Evolutionary conservation across 768 basidiomycete species (phyloP).

Genomic region (Tylopilus subfusipes): DNA sequence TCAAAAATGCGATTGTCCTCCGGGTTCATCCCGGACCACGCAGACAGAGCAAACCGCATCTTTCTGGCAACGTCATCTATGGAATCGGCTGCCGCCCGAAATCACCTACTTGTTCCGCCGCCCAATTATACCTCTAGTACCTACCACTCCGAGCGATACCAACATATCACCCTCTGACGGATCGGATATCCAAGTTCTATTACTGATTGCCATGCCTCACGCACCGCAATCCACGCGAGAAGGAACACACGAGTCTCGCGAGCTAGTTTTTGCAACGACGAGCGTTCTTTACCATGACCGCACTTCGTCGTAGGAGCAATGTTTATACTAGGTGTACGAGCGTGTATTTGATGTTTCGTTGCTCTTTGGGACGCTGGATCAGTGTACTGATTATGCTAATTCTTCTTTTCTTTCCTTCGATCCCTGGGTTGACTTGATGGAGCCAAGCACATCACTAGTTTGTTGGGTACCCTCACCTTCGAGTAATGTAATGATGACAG

Average conservation of each 20-base stretch:
- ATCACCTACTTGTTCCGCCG: slow-evolving; percentile 27
- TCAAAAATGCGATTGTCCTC: background rate
- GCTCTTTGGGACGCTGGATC: background rate
- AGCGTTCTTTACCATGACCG: slow-evolving; percentile 13
- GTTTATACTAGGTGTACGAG: slow-evolving; percentile 1
- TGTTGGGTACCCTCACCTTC: background rate
- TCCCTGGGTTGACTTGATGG: background rate
- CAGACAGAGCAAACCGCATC: slow-evolving; percentile 7
- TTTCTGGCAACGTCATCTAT: slow-evolving; percentile 23
- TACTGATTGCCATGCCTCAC: slow-evolving; percentile 30
- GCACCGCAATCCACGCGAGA: slow-evolving; percentile 1
- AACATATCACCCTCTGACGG: slow-evolving; percentile 8
- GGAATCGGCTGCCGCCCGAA: slow-evolving; percentile 21
- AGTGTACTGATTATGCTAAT: slow-evolving; percentile 4
- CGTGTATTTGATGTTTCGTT: slow-evolving; percentile 13
- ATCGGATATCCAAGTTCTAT: slow-evolving; percentile 26
- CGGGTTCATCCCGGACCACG: background rate
- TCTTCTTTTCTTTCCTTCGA: background rate
- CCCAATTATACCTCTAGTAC: slow-evolving; percentile 10
- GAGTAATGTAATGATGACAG: background rate
- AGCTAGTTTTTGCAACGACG: slow-evolving; percentile 29
- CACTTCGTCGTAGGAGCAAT: slow-evolving; percentile 8
- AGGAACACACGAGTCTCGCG: slow-evolving; percentile 10
- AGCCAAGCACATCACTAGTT: background rate
- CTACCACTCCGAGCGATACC: background rate